Conservation (phyloP, 139 green algal species). For the Chlorella sp. region DNA sequence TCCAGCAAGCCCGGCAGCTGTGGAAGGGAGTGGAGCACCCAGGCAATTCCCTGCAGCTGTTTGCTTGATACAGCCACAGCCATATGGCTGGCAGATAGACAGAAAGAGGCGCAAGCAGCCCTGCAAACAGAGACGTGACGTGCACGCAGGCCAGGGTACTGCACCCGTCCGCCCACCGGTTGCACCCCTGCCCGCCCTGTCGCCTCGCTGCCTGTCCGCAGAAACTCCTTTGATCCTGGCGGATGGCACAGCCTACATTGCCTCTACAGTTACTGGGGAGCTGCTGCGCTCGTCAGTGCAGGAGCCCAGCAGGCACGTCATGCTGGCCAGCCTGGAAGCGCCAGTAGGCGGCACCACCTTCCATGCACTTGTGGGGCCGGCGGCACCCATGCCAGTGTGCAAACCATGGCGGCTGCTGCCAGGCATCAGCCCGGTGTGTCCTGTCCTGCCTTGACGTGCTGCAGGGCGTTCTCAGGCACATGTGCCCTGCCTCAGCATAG, state of each 20-base stretch:
- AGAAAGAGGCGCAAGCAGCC: too few relatives aligned
- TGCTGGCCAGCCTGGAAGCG: not conserved
- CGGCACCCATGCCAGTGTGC: too few relatives aligned
- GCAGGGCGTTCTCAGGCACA: too few relatives aligned
- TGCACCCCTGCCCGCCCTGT: not conserved
- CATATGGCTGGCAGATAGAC: not conserved
- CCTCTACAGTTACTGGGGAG: slow-evolving; percentile 17
- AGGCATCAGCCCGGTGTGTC: too few relatives aligned
- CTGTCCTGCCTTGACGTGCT: too few relatives aligned
- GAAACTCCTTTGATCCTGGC: slow-evolving; percentile 28
- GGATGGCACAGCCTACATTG: slow-evolving; percentile 20
- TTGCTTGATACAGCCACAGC: not conserved
- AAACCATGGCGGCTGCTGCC: too few relatives aligned
- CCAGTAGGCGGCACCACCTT: too few relatives aligned
- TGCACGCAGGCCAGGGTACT: too few relatives aligned
- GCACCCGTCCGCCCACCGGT: too few relatives aligned
- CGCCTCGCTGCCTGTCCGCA: slow-evolving; percentile 9
- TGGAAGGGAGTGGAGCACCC: not conserved
- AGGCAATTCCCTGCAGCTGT: not conserved
- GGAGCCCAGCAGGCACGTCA: not conserved
- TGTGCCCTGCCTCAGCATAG: too few relatives aligned
- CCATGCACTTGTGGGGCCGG: too few relatives aligned
- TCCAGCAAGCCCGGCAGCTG: not conserved
- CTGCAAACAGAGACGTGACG: too few relatives aligned
- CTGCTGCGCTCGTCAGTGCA: slow-evolving; percentile 7